These are phyloP conservation scores for Lenzites betulinus DNA, from an alignment of 768 basidiomycete genomes.

Conservation along the genomic window DNA sequence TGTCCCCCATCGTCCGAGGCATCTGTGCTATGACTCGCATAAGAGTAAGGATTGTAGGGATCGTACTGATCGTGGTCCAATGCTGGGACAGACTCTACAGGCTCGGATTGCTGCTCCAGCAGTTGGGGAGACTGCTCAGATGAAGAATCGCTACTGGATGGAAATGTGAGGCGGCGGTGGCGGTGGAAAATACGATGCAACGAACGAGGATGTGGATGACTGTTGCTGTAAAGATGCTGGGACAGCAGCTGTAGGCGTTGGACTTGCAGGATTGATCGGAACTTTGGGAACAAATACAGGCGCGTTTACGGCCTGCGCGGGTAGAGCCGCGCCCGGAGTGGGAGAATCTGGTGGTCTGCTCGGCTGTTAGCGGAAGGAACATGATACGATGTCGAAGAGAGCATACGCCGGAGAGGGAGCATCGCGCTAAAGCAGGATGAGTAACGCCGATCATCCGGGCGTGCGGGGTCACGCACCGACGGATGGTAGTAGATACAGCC, in stretches of 20 bases:
- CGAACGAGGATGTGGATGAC: constrained; percentile 14
- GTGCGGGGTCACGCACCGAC: constrained; percentile 43
- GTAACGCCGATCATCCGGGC: constrained; percentile 6
- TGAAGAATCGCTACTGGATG: constrained; percentile 17
- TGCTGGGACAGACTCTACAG: constrained; percentile 14
- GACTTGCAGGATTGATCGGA: constrained; percentile 23
- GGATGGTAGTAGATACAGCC: constrained; percentile 87
- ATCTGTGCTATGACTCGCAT: constrained; percentile 27
- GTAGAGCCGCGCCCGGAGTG: constrained; percentile 39
- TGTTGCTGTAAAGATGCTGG: constrained; percentile 19
- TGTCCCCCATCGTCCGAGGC: constrained; percentile 36
- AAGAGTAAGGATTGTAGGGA: constrained; percentile 32
- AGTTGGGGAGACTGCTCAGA: constrained; percentile 22
- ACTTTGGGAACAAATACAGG: constrained; percentile 81
- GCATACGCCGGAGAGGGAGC: constrained; percentile 33
- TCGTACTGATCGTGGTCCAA: constrained; percentile 31
- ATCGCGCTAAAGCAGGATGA: constrained; percentile 24
- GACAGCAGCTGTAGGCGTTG: constrained; percentile 15
- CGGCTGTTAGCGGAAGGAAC: constrained; percentile 1
- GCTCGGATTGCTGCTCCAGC: constrained; percentile 22
- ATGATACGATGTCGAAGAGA: not conserved
- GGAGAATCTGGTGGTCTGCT: constrained; percentile 51
- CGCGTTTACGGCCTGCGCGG: constrained; percentile 75
- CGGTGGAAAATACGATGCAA: not conserved
- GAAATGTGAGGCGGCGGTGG: not conserved